Conservation (phyloP, 164 flowering plant species). For the Macadamia integrifolia region DNA sequence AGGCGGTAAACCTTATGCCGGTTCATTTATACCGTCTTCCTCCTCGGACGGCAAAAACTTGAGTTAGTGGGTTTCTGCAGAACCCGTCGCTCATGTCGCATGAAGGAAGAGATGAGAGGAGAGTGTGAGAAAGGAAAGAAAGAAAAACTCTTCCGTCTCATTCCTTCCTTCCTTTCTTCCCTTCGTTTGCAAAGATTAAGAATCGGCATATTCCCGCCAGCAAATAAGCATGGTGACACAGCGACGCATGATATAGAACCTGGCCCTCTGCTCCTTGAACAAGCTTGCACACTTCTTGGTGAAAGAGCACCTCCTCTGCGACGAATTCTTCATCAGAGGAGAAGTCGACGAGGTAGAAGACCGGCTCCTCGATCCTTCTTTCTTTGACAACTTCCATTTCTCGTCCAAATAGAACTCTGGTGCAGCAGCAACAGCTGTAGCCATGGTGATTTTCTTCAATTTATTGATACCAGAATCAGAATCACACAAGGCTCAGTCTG, state of each 20-base stretch:
- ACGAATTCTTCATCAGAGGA: constrained; percentile 25
- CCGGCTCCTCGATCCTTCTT: constrained; percentile 41
- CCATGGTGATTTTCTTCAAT: not conserved
- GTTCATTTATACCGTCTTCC: constrained; percentile 12
- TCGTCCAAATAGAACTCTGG: constrained; percentile 46
- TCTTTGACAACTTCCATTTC: constrained; percentile 70
- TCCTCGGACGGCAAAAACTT: constrained; percentile 14
- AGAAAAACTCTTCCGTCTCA: not conserved
- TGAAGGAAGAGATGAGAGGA: constrained; percentile 13
- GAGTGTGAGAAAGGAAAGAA: not conserved
- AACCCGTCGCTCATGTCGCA: constrained; percentile 18
- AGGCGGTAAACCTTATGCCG: not conserved
- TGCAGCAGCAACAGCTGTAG: constrained; percentile 11
- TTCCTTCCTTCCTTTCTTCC: not conserved
- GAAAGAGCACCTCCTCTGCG: constrained; percentile 17
- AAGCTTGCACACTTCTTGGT: constrained; percentile 24
- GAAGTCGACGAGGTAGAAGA: constrained; percentile 21
- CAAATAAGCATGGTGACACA: constrained; percentile 35
- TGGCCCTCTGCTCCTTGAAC: constrained; percentile 30
- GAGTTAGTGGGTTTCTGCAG: not conserved
- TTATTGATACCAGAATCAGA: too few species aligned
- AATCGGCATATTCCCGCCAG: constrained; percentile 27
- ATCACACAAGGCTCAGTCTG: too few species aligned
- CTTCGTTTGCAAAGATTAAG: constrained; percentile 7
- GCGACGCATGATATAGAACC: constrained; percentile 28